Base-by-base conservation (phyloP, 1,284 basidiomycete species). In the Rhodotorula sp. region DNA sequence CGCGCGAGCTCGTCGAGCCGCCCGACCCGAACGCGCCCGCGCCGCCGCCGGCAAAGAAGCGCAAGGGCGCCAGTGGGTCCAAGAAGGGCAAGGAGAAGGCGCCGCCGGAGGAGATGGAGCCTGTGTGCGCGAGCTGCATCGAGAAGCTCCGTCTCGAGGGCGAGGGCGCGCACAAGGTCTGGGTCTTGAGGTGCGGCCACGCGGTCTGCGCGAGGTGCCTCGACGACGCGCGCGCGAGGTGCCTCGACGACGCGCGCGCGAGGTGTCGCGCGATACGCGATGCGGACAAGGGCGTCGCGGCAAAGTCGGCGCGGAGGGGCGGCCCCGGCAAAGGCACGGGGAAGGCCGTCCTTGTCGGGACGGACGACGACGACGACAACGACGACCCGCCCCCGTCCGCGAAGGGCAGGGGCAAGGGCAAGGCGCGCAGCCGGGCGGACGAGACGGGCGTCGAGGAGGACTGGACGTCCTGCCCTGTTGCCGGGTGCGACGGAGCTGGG, bases 381-480 rank as follows among this genome's bases (percentile, higher is more conserved):
- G 50, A 41, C 13, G 59, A 27, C 29, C 4, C 41, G 41, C 41
- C 9, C 41, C 8, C 10, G 29, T 13, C 29, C 44, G 17, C 36
- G 50, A 37, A 22, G 27, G 22, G 54, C 37, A 56, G 65, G 57
- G 29, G 29, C 50, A 71, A 67, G 46, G 66, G 57, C 55, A 71
- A 68, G 29, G 59, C 29, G 17, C 65, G 65, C 59, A 60, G 63
- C 21, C 62, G 62, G n/a, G 68, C 56, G 22, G 63, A 60, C 39
- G 67, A 72, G 36, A 72, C 67, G 41, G 70, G 63, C 57, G 69
- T 76, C 64, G 70, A 74, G 39, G 65, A 70, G 27, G 41, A 58
- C 13, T 76, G 75, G 75, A 76, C 70, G 44, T 59, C 57, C 3
- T 76, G 75, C 27, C 75, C 75, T 6, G 70, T 76, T 36, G 36